These are phyloP conservation scores for Coemansia aciculifera DNA, from an alignment of 192 early-diverging fungal genomes.

Conservation along the genomic window DNA sequence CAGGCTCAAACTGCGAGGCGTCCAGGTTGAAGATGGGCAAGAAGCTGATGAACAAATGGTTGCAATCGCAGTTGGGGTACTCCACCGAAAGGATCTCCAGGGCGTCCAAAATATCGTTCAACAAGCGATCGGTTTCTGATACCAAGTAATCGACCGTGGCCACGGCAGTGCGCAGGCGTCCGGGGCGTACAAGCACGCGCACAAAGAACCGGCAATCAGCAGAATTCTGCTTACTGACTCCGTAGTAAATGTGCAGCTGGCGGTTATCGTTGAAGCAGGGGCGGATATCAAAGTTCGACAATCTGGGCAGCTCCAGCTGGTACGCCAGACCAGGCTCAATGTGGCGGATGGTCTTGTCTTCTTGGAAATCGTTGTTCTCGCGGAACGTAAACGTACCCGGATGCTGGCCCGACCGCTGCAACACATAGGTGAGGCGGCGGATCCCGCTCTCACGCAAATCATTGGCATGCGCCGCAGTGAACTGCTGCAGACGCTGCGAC, in stretches of 20 bases:
- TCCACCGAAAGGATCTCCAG: conserved; percentile 89
- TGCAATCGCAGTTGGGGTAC: conserved; percentile 96
- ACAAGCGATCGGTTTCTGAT: conserved; percentile 89
- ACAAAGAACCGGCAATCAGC: conserved; percentile 98
- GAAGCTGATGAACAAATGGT: conserved; percentile 98
- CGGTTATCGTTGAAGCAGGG: conserved; percentile 93
- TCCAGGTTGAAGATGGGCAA: conserved; percentile 94
- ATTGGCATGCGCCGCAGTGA: conserved; percentile 61
- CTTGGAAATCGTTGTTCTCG: conserved; percentile 76
- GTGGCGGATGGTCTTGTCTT: conserved; percentile 95
- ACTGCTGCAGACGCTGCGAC: conserved; percentile 62
- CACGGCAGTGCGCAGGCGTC: conserved; percentile 74
- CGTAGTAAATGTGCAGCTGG: conserved; percentile 96
- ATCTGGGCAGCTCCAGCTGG: conserved; percentile 88
- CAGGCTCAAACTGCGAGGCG: conserved; percentile 76
- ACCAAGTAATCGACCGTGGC: conserved; percentile 92
- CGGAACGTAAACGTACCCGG: conserved; percentile 97
- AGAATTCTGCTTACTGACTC: conserved; percentile 89
- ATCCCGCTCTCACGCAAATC: conserved; percentile 74
- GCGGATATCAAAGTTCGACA: conserved; percentile 95
- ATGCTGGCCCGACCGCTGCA: conserved; percentile 79
- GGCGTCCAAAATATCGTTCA: conserved; percentile 93
- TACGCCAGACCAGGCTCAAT: conserved; percentile 98
- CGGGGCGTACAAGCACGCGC: conserved; percentile 92
- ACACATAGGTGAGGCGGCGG: conserved; percentile 87